Base-by-base conservation (phyloP, 306 rosid species). In the Potentilla sterilis region DNA sequence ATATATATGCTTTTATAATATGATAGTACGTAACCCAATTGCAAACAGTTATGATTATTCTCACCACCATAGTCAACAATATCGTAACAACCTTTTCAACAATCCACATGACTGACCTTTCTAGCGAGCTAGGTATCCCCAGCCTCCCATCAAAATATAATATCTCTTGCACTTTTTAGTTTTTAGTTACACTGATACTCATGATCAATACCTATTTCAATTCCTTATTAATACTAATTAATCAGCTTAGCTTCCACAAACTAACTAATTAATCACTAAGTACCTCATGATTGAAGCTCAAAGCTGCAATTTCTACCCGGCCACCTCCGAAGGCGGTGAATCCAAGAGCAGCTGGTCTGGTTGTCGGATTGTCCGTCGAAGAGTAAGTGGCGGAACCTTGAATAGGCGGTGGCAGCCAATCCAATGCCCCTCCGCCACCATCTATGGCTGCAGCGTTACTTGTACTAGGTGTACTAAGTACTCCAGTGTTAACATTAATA, bases 1-100 rank as follows among this genome's bases (percentile, higher is more conserved):
- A 11, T 70, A 48, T 73, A 67, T 46, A 80, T 67, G 67, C 69
- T 16, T 73, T 16, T 61, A 44, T 22, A n/a, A 21, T 68, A 43
- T 43, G 54, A 19, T 15, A 32, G 61, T 72, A 65, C 93, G 91
- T 83, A 88, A 90, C 76, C 83, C 82, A 83, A 70, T 64, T 64
- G 75, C 84, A 80, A 86, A 87, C 85, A 73, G 86, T 87, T 85
- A 88, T 89, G 88, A 86, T 91, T 89, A 83, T 87, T 89, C 90
- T 75, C 32, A n/a, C 35, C 87, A 74, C 79, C 76, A 78, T 78
- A 85, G 92, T 92, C 92, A 92, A 92, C 97, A 88, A 86, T 82
- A 86, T 85, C 90, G 88, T 83, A 82, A 92, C 93, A 82, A 81
- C 82, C 83, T 65, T 79, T 77, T 76, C 64, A 44, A 65, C 64